Evolutionary conservation across 352 stramenopile genomes (phyloP).

Genomic region (Pythium biforme): DNA sequence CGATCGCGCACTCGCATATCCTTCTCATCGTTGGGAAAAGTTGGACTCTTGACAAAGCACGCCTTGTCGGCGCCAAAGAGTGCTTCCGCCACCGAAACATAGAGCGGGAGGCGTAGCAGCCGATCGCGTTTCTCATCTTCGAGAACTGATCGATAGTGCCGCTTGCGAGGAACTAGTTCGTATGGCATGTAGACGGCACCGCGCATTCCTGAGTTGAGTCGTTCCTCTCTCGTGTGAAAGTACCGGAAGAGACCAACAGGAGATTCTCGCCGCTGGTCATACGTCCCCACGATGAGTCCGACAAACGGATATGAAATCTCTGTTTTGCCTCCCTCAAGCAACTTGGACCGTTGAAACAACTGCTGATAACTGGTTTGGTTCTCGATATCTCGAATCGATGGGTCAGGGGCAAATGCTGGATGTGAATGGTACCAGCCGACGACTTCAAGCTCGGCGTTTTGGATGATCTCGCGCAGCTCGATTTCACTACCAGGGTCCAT

Average conservation of each 20-base stretch:
- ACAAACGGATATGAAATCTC: constrained; percentile 87
- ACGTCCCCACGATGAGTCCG: constrained; percentile 93
- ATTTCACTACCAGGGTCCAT: constrained; percentile 94
- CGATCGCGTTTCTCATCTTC: constrained; percentile 39
- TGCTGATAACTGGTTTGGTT: constrained; percentile 94
- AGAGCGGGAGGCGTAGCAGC: constrained; percentile 35
- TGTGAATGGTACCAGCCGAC: constrained; percentile 96
- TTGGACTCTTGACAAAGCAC: background rate
- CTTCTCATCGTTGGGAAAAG: background rate
- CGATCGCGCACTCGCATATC: background rate
- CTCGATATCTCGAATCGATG: constrained; percentile 92
- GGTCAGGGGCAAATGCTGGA: constrained; percentile 91
- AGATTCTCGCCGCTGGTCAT: constrained; percentile 78
- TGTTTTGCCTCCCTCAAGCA: constrained; percentile 18
- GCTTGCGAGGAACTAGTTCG: constrained; percentile 54
- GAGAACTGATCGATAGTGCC: constrained; percentile 51
- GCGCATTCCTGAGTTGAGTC: constrained; percentile 50
- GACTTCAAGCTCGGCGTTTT: constrained; percentile 85
- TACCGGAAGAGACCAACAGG: constrained; percentile 83
- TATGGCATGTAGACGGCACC: constrained; percentile 69
- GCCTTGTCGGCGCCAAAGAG: constrained; percentile 14
- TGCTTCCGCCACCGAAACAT: constrained; percentile 36
- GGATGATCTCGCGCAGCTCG: constrained; percentile 88
- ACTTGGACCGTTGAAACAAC: constrained; percentile 69
- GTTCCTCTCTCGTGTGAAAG: constrained; percentile 74